A percentile compares a stretch with the other conserved stretches of the same genome.
Evolutionary conservation across 257 asterid genomes (phyloP).

Genomic region (Apocynum venetum): DNA sequence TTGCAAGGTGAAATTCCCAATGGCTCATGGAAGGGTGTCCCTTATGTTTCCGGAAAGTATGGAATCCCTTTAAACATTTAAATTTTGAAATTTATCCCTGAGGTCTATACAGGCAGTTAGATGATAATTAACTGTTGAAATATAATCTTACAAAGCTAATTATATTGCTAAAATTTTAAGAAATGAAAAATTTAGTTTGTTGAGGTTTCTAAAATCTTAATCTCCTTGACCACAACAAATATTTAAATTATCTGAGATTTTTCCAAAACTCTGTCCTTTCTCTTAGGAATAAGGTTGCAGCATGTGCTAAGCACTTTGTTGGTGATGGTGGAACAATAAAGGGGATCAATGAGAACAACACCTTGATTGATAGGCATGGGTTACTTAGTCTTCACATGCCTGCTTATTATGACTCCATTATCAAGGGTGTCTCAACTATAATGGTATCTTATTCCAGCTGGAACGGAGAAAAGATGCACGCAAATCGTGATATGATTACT

Average conservation of each 20-base stretch:
- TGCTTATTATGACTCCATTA: conserved; percentile 64
- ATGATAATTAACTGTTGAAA: neutral
- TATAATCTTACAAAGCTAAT: neutral
- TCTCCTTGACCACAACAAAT: neutral
- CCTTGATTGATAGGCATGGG: conserved; percentile 55
- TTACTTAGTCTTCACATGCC: conserved; percentile 90
- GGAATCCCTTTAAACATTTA: conserved; percentile 7
- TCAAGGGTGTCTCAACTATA: conserved; percentile 72
- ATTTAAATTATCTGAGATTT: neutral
- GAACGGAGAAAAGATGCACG: conserved; percentile 87
- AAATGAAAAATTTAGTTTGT: neutral
- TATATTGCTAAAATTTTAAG: neutral
- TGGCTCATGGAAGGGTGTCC: conserved; percentile 68
- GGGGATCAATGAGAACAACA: conserved; percentile 71
- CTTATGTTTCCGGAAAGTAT: conserved; percentile 72
- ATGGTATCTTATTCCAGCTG: conserved; percentile 94
- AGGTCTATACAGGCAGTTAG: neutral
- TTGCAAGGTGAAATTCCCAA: conserved; percentile 81
- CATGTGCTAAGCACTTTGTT: conserved; percentile 92
- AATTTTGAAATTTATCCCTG: neutral
- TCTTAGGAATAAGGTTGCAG: conserved; percentile 80
- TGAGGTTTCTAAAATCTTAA: neutral
- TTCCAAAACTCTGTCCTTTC: neutral
- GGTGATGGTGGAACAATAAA: conserved; percentile 91
- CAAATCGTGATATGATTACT: conserved; percentile 65